Base-by-base conservation (phyloP, 2,329 filamentous ascomycete species). In the Beauveria pseudobassiana region DNA sequence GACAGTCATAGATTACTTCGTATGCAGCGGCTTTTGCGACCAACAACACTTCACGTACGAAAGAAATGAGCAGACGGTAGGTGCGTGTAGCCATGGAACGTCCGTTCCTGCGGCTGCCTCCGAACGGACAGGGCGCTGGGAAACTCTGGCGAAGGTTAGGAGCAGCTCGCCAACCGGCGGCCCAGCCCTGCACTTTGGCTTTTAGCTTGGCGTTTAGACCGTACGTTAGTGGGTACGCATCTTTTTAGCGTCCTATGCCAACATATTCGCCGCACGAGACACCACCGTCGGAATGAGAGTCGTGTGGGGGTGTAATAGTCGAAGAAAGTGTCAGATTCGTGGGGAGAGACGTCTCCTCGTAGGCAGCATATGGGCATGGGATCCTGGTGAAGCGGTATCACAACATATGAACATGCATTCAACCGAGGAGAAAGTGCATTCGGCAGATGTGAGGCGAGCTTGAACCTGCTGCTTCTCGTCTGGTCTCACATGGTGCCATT, bases 201-300 rank as follows among this genome's bases (percentile, higher is more conserved):
- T 60, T 60, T 53, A 60, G 58, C 58, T 60, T 60, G 58, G 50
- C 24, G 58, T 46, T 22, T 60, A 53, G 50, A 34, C 7, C 24
- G 50, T 18, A 60, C 16, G n/a, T 60, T 20, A 40, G 58, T 60
- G 58, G 58, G 43, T 30, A 30, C 54, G 54, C 24, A 16, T 10
- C 30, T 42, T 50, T 34, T 30, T 46, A 51, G 34, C 38, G 24
- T 52, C 34, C 22, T 26, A 8, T 50, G 22, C 55, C 24, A 43
- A 24, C 52, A 48, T 57, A 24, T 26, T 56, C 40, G 40, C 6
- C 28, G 54, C 42, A n/a, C 34, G 8, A 10, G 26, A 46, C 26
- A 38, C 48, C 38, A 4, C 57, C 57, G 57, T 59, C 57, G 57
- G 57, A 59, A 52, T 42, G 22, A 18, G 24, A 24, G 48, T n/a